Base-by-base conservation (phyloP, 2,329 filamentous ascomycete genomes). In the Ophiostoma piceae region DNA sequence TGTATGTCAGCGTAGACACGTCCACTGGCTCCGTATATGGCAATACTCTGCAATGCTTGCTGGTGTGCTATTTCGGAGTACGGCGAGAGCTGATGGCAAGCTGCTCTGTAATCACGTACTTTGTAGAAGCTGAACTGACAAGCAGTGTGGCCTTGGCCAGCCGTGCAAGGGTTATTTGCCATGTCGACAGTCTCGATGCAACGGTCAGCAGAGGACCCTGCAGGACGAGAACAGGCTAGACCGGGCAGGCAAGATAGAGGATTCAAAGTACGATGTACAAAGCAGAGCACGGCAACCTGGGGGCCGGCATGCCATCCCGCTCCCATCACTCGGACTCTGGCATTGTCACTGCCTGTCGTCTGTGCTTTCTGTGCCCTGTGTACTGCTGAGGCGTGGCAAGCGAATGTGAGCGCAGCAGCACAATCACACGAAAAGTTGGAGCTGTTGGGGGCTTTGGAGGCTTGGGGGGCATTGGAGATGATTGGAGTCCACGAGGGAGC, bases 211-310 rank as follows among this genome's bases (percentile, higher is more conserved):
- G n/a, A 54, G 47, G 57, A 65, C 39, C 69, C 54, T 67, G 69
- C 54, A 70, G 66, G 57, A 66, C 54, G 29, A 32, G 51, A 68
- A 70, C 35, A 35, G 29, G 66, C 37, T 65, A 70, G 66, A 26
- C 43, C 41, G 8, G 14, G 37, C 14, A 26, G 29, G 35, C 47
- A 41, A 41, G 39, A 65, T 39, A 51, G 43, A 47, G 43, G 19
- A 41, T 14, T 14, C 1, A 29, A 29, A 41, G 39, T 41, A 41
- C 39, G 11, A 14, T 41, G 39, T 41, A 41, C 11, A 41, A 14
- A 14, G 3, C 12, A 47, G 16, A 47, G 19, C 43, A n/a, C 43
- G 26, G 26, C 57, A 32, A 11, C 29, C 62, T 65, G 62, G 19
- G 62, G 62, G 19, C 35, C 35, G 62, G 35, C 62, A 65, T 39